A percentile compares a stretch with the other conserved stretches of the same genome.
Conservation (phyloP, 2,329 filamentous ascomycete species). For the Alternaria sp. region DNA sequence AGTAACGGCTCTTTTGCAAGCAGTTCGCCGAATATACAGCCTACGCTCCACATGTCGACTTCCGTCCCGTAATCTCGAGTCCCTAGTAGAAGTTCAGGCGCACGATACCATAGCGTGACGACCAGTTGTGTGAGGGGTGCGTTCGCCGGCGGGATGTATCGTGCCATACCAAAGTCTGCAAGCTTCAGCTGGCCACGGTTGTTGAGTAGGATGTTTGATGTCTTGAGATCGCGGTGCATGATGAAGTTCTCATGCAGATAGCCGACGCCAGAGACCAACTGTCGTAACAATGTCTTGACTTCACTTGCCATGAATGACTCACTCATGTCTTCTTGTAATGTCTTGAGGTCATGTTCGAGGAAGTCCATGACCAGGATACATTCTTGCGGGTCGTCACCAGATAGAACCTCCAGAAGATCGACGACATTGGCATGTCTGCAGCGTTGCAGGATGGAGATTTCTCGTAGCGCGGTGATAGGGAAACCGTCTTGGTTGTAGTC, state of each 20-base stretch:
- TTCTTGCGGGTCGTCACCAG: conserved; percentile 69
- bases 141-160: conserved; percentile 73
- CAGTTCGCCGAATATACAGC: conserved; percentile 94
- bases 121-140: conserved; percentile 88
- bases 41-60: conserved; percentile 95
- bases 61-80: conserved; percentile 74
- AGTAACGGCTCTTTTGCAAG: conserved; percentile 82
- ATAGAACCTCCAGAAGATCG: conserved; percentile 79
- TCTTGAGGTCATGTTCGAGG: conserved; percentile 94
- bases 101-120: conserved; percentile 95
- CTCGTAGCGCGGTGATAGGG: conserved; percentile 88
- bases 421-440: conserved; percentile 86
- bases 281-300: conserved; percentile 85
- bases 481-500: conserved; percentile 77
- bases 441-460: conserved; percentile 89
- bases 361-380: conserved; percentile 97
- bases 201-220: conserved; percentile 75
- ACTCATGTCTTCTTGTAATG: conserved; percentile 89
- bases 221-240: conserved; percentile 58
- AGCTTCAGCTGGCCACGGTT: conserved; percentile 95
- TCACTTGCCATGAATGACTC: conserved; percentile 93
- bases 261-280: conserved; percentile 78
- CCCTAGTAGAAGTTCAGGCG: conserved; percentile 88
- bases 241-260: conserved; percentile 93
- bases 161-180: conserved; percentile 97